Evolutionary conservation across 2,329 filamentous ascomycete species (phyloP).

Genomic region (Grosmannia penicillata): DNA sequence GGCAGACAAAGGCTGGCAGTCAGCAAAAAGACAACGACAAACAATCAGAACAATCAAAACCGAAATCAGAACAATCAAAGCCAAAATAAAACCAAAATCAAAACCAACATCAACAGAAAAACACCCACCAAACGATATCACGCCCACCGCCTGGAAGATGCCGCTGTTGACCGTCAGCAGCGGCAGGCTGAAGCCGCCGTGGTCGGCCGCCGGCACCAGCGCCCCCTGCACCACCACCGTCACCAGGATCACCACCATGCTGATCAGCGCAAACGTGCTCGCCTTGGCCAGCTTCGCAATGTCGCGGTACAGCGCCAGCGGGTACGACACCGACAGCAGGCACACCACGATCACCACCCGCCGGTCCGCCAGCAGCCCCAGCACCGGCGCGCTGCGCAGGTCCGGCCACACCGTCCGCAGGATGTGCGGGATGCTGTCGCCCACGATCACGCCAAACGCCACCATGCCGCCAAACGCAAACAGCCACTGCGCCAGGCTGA

Average conservation of each 20-base stretch:
- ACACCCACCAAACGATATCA: constrained; percentile 81
- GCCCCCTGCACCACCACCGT: constrained; percentile 78
- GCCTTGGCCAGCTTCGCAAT: constrained; percentile 98
- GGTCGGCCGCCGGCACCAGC: constrained; percentile 54
- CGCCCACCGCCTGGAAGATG: constrained; percentile 89
- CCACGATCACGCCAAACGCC: constrained; percentile 93
- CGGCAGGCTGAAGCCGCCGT: constrained; percentile 55
- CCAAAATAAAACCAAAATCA: no score
- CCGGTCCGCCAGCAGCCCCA: constrained; percentile 72
- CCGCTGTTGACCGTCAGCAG: constrained; percentile 70
- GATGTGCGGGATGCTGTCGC: constrained; percentile 90
- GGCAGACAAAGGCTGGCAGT: constrained; percentile 46
- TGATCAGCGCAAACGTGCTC: constrained; percentile 80
- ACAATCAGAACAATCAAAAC: neutral
- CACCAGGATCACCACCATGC: constrained; percentile 80
- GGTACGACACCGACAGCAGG: constrained; percentile 73
- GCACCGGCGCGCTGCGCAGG: constrained; percentile 54
- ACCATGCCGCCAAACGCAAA: constrained; percentile 99
- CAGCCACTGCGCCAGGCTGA: constrained; percentile 83
- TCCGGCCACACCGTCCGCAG: constrained; percentile 68
- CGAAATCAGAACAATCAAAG: neutral
- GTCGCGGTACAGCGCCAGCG: constrained; percentile 84
- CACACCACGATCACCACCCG: constrained; percentile 79
- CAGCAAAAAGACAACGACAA: neutral
- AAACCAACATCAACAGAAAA: no score